phyloP scores from a whole-genome alignment of 805 yeast species.

The Candida gorgasii region DNA sequence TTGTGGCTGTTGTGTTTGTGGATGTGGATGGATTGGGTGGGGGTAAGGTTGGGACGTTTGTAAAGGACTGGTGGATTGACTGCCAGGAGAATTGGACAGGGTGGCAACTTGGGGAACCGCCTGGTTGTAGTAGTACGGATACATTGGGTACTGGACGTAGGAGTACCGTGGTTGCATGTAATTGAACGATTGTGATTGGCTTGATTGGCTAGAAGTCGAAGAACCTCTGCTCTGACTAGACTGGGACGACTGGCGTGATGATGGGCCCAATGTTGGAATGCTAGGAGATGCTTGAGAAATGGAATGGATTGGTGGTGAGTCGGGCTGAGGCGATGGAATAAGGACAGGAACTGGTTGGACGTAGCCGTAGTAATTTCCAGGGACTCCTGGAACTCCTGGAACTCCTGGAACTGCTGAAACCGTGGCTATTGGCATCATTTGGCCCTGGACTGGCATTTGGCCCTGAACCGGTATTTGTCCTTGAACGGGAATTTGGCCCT shows the following conservation, averaged over 20 bases:
- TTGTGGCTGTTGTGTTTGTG: not conserved
- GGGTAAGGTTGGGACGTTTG: not conserved
- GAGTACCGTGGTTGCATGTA: slow-evolving; percentile 2
- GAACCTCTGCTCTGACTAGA: slow-evolving; percentile 5
- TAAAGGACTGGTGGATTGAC: slow-evolving; percentile 4
- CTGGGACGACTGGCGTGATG: slow-evolving; percentile 1
- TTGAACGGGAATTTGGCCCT: not conserved
- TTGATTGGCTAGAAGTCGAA: slow-evolving; percentile 2
- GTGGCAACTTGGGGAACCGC: not conserved
- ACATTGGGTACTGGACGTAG: slow-evolving; percentile 5
- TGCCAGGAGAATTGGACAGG: not conserved
- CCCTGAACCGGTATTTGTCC: not conserved
- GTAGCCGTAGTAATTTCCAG: not conserved
- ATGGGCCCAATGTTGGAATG: slow-evolving; percentile 1
- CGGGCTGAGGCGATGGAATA: slow-evolving; percentile 3
- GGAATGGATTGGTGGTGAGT: slow-evolving; percentile 7
- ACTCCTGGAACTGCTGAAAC: not conserved
- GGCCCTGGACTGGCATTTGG: not conserved
- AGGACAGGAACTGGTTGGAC: slow-evolving; percentile 4
- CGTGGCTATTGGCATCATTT: not conserved
- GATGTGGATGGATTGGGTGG: not conserved
- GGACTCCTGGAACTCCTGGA: not conserved
- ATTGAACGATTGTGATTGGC: slow-evolving; percentile 4
- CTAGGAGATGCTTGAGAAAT: not conserved
- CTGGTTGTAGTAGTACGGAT: slow-evolving; percentile 1